Evolutionary conservation across 2,329 filamentous ascomycete species (phyloP).

Genomic region (Paraphoma chrysanthemicola): DNA sequence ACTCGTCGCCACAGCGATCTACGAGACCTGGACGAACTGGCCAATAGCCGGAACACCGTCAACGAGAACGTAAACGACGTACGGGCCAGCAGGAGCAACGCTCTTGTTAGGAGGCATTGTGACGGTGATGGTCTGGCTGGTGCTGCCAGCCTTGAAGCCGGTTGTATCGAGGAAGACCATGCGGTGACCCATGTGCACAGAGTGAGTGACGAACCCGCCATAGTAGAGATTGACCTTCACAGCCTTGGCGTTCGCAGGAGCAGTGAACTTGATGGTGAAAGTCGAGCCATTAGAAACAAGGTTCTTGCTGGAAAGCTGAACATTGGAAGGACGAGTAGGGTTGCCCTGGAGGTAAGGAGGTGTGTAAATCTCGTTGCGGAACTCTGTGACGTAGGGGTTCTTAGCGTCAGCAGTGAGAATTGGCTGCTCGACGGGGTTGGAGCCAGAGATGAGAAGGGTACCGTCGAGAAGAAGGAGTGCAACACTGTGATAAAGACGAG

Average conservation of each 20-base stretch:
- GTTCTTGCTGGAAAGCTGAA: conserved; percentile 54
- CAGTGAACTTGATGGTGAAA: conserved; percentile 59
- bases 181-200: conserved; percentile 67
- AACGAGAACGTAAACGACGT: conserved; percentile 66
- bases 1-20: background rate
- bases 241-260: conserved; percentile 50
- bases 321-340: conserved; percentile 59
- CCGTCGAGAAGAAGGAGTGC: conserved; percentile 66
- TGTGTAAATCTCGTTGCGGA: conserved; percentile 67
- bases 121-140: conserved; percentile 57
- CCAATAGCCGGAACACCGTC: conserved; percentile 62
- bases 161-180: conserved; percentile 61
- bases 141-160: conserved; percentile 54
- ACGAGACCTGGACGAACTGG: conserved; percentile 57
- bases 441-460: conserved; percentile 65
- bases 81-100: conserved; percentile 65
- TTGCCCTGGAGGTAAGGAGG: conserved; percentile 65
- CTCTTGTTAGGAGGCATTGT: conserved; percentile 63
- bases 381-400: conserved; percentile 64
- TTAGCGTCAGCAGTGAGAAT: conserved; percentile 53
- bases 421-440: conserved; percentile 67
- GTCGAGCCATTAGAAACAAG: conserved; percentile 53
- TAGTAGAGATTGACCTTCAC: conserved; percentile 63
- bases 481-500: conserved; percentile 66
- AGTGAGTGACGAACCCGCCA: conserved; percentile 67